Conservation (phyloP, 164 flowering plant species). For the Amborella trichopoda region DNA sequence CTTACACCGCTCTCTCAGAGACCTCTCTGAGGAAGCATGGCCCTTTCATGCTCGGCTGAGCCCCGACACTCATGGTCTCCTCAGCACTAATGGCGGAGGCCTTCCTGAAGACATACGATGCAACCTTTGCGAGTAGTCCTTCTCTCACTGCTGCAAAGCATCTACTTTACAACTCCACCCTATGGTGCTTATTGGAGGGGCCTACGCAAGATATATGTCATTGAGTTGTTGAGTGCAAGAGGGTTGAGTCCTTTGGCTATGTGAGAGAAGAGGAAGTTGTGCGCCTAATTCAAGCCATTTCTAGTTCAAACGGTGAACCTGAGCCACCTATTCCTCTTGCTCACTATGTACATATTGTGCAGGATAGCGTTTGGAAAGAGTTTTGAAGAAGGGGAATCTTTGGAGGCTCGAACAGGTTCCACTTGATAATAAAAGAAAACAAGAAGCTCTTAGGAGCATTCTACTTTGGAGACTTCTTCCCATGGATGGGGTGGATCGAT, state of each 20-base stretch:
- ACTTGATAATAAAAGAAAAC: slow-evolving; percentile 1
- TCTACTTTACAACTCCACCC: slow-evolving; percentile 7
- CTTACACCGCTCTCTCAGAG: slow-evolving; percentile 5
- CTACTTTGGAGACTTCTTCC: slow-evolving; percentile 3
- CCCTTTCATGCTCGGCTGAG: slow-evolving; percentile 14
- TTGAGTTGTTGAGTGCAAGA: slow-evolving; percentile 11
- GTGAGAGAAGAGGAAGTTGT: slow-evolving; percentile 13
- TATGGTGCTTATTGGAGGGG: slow-evolving; percentile 20
- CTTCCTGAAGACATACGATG: slow-evolving; percentile 11
- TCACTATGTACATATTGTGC: slow-evolving; percentile 8
- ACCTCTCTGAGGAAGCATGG: slow-evolving; percentile 9
- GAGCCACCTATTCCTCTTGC: slow-evolving; percentile 7
- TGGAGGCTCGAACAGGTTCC: not conserved
- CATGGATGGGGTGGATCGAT: slow-evolving; percentile 11
- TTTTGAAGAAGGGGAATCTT: slow-evolving; percentile 1
- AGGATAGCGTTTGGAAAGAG: slow-evolving; percentile 12
- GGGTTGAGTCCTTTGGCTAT: slow-evolving; percentile 8
- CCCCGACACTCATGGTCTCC: slow-evolving; percentile 12
- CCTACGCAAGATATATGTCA: slow-evolving; percentile 10
- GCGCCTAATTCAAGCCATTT: slow-evolving; percentile 3
- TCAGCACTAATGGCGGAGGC: slow-evolving; percentile 12
- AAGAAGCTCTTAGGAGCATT: slow-evolving; percentile 4
- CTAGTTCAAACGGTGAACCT: slow-evolving; percentile 3
- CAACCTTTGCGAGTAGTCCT: slow-evolving; percentile 5
- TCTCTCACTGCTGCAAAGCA: not conserved